These are phyloP conservation scores for Xylariaceae sp. DNA, from an alignment of 2,329 filamentous ascomycete species.

Conservation along the genomic window DNA sequence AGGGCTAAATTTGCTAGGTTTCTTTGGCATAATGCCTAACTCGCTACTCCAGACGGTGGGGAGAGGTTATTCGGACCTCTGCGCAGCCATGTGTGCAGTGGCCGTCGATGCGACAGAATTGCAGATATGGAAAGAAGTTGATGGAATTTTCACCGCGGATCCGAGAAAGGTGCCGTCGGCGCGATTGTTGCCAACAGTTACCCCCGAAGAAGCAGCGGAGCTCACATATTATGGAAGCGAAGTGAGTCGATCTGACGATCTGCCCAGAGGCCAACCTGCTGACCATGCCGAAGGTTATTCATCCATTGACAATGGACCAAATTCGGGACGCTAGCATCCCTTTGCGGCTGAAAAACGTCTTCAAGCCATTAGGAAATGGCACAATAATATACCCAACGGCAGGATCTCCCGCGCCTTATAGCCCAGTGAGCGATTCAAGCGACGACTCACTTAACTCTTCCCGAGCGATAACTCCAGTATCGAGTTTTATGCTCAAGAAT, in stretches of 20 bases:
- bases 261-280: slow-evolving; percentile 8
- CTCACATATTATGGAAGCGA: slow-evolving; percentile 71
- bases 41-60: slow-evolving; percentile 68
- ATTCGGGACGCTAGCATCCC: slow-evolving; percentile 63
- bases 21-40: slow-evolving; percentile 68
- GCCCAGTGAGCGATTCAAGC: slow-evolving; percentile 8
- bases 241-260: slow-evolving; percentile 21
- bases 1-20: slow-evolving; percentile 52
- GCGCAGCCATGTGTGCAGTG: slow-evolving; percentile 69
- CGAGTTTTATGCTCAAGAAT: slow-evolving; percentile 36
- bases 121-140: slow-evolving; percentile 76
- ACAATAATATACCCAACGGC: slow-evolving; percentile 63
- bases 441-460: slow-evolving; percentile 7
- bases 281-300: slow-evolving; percentile 63
- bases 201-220: slow-evolving; percentile 75
- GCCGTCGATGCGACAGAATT: slow-evolving; percentile 64
- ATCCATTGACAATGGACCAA: slow-evolving; percentile 83
- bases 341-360: slow-evolving; percentile 69
- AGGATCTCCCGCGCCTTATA: slow-evolving; percentile 15
- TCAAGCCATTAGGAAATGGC: slow-evolving; percentile 62
- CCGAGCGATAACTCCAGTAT: slow-evolving; percentile 18
- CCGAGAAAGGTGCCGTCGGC: slow-evolving; percentile 84
- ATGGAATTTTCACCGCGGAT: slow-evolving; percentile 72
- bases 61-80: slow-evolving; percentile 72
- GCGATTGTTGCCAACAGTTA: slow-evolving; percentile 68